Evolutionary conservation across 192 early-diverging fungal species (phyloP).

Genomic region (Rhizophagus sp.): DNA sequence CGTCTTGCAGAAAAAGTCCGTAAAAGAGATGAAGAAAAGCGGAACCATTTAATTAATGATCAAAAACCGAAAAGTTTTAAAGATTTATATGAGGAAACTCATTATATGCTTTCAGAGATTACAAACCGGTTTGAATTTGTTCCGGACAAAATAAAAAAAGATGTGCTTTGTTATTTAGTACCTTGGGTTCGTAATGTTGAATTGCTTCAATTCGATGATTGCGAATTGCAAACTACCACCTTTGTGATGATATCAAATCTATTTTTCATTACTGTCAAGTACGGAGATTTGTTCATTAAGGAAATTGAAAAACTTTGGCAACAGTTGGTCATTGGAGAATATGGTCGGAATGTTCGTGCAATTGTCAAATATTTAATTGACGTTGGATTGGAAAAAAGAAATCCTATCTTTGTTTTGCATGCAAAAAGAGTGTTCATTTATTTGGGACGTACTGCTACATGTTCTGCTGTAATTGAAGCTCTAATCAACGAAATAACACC

Average conservation of each 20-base stretch:
- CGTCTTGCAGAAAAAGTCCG: slow-evolving; percentile 59
- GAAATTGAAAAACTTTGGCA: slow-evolving; percentile 81
- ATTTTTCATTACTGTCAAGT: slow-evolving; percentile 81
- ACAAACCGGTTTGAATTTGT: slow-evolving; percentile 68
- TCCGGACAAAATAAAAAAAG: slow-evolving; percentile 58
- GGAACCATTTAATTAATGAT: background rate
- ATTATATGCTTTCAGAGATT: slow-evolving; percentile 76
- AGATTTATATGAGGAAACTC: slow-evolving; percentile 60
- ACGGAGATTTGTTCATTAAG: slow-evolving; percentile 72
- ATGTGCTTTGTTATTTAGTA: slow-evolving; percentile 71
- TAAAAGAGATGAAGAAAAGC: slow-evolving; percentile 26
- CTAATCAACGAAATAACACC: slow-evolving; percentile 72
- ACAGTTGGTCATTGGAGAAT: slow-evolving; percentile 63
- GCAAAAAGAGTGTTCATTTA: slow-evolving; percentile 81
- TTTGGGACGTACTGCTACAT: slow-evolving; percentile 63
- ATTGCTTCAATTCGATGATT: slow-evolving; percentile 44
- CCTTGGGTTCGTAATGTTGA: slow-evolving; percentile 85
- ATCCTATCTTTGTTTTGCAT: slow-evolving; percentile 74
- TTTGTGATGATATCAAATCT: slow-evolving; percentile 72
- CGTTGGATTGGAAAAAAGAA: slow-evolving; percentile 72
- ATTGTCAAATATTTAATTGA: slow-evolving; percentile 74
- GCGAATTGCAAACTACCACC: slow-evolving; percentile 48
- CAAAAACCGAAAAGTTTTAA: background rate
- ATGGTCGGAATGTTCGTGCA: slow-evolving; percentile 58
- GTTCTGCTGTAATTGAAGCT: slow-evolving; percentile 58